Conservation (phyloP, 495 filamentous ascomycete genomes). For the Xylaria sp. region DNA sequence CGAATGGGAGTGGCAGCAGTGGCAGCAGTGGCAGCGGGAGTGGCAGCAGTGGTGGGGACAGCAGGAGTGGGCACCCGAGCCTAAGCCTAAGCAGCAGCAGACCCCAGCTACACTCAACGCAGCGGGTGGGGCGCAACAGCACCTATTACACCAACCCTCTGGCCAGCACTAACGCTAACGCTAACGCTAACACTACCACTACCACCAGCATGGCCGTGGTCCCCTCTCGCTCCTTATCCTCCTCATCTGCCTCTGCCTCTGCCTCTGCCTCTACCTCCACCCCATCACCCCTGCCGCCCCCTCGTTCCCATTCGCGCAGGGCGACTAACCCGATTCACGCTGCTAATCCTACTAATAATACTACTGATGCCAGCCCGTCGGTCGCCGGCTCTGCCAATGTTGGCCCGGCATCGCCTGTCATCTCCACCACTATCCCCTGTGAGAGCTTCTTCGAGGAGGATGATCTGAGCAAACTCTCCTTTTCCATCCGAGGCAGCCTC, state of each 20-base stretch:
- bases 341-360: conserved; percentile 10
- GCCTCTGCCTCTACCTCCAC: not conserved
- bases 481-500: conserved; percentile 70
- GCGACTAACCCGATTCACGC: conserved; percentile 29
- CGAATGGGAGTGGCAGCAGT: no score
- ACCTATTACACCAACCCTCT: no score
- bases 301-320: conserved; percentile 8
- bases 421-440: conserved; percentile 58
- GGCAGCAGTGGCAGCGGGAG: not conserved
- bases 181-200: not conserved
- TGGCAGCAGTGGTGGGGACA: not conserved
- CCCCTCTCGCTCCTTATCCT: conserved; percentile 14
- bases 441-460: conserved; percentile 59
- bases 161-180: not conserved
- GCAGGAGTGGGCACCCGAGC: conserved; percentile 7
- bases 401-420: conserved; percentile 47
- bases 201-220: not conserved
- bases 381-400: not conserved
- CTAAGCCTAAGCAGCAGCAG: no score
- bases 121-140: not conserved
- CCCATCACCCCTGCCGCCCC: conserved; percentile 22
- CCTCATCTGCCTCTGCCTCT: conserved; percentile 6
- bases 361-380: not conserved
- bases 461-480: conserved; percentile 56
- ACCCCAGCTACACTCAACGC: not conserved